Evolutionary conservation across 805 yeast species (phyloP), one percentile per base, ranked within the genome.

Genomic region (Lipomyces spencermartinsiae): DNA sequence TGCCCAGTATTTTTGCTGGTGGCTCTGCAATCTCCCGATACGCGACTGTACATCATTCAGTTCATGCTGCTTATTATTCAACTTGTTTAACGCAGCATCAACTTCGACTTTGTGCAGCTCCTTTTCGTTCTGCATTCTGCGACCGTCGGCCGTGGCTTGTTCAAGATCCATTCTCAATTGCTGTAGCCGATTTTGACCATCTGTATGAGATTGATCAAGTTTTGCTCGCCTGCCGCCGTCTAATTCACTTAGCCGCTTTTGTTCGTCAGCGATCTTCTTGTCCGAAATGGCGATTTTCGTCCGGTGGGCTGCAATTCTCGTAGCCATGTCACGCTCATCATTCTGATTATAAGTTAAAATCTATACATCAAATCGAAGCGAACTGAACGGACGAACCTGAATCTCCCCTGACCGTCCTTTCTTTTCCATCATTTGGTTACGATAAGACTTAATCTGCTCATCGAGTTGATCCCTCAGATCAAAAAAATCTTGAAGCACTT

Each of bases 201-300:
- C 69, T 56, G 2, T 39, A 58, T 49, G 33, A 46, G 46, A 71
- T 39, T 14, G 33, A 10, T 29, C 46, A n/a, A 59, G 35, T 9
- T 51, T 35, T 4, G 46, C 58, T 3, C 54, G 61, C 54, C 59
- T 37, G 31, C 64, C 37, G 56, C 62, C 56, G 14, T 63, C 66
- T 51, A 75, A 33, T 39, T 75, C 55, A 3, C 16, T 59, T 19
- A 53, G 63, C 1, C 62, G 63, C 58, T 58, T 75, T 25, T 62
- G 53, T 58, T 77, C 76, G 25, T 77, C 80, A 25, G 76, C 76
- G 61, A 77, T 67, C 58, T 79, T 80, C n/a, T 65, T 64, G 22
- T 73, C 67, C 35, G 77, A 57, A 49, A 71, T 70, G 7, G 43
- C 59, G 31, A 49, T 74, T 72, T 12, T 63, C 22, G 1, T 43